Evolutionary conservation across 768 basidiomycete species (phyloP).

Genomic region (Hydnum rufescens): DNA sequence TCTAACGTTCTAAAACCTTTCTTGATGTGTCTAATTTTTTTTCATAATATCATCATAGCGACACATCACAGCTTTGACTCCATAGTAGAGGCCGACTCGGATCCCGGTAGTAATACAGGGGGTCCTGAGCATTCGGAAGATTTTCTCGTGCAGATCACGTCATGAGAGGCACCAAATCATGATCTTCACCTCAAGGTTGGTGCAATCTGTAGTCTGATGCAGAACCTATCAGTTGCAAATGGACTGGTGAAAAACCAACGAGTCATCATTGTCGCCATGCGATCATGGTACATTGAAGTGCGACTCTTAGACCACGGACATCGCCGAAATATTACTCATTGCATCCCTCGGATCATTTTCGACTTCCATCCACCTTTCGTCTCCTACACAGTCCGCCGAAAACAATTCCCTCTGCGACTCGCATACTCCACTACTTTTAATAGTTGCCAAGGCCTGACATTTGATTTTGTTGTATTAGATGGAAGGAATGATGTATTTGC

Average conservation of each 20-base stretch:
- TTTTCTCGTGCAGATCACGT: constrained; percentile 11
- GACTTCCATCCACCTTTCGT: not conserved
- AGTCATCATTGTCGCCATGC: constrained; percentile 18
- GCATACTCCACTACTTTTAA: constrained; percentile 8
- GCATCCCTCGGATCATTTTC: constrained; percentile 1
- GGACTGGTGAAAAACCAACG: constrained; percentile 25
- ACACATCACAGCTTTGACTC: not conserved
- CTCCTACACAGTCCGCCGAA: constrained; percentile 2
- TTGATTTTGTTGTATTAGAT: constrained; percentile 21
- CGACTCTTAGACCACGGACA: constrained; percentile 10
- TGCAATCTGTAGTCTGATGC: constrained; percentile 19
- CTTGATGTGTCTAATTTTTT: not conserved
- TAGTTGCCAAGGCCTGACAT: constrained; percentile 8
- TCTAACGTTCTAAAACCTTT: constrained; percentile 7
- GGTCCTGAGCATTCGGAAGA: constrained; percentile 7
- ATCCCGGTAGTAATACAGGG: no score
- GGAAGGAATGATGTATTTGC: constrained; percentile 21
- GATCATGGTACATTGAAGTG: constrained; percentile 12
- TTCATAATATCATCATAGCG: not conserved
- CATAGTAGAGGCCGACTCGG: not conserved
- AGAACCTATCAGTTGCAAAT: constrained; percentile 21
- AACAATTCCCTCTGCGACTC: constrained; percentile 4
- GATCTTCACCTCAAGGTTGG: constrained; percentile 18
- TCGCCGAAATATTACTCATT: not conserved
- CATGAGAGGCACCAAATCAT: constrained; percentile 15